These are phyloP conservation scores for Vitis amurensis DNA, from an alignment of 164 flowering plant genomes.

Conservation along the genomic window DNA sequence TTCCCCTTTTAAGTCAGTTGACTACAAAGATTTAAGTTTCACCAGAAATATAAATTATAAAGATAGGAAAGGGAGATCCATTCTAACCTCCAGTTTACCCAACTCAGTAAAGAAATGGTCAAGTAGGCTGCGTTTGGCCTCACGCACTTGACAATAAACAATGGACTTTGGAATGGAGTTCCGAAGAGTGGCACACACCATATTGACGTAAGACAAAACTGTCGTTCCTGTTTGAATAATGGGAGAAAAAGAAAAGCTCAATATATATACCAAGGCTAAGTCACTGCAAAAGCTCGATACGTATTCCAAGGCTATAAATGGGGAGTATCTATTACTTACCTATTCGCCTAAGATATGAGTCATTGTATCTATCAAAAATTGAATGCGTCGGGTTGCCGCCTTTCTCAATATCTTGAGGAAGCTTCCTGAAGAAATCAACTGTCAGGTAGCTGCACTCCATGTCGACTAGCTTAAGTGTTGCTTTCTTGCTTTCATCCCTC, in stretches of 20 bases:
- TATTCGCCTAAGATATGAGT: conserved; percentile 76
- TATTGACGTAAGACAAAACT: conserved; percentile 79
- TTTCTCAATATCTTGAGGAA: conserved; percentile 94
- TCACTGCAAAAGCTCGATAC: neutral
- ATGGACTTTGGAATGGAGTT: conserved; percentile 89
- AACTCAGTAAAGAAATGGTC: conserved; percentile 83
- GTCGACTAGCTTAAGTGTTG: conserved; percentile 82
- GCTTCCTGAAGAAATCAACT: conserved; percentile 95
- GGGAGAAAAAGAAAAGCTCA: neutral
- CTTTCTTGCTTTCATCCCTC: conserved; percentile 83
- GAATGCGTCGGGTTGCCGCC: conserved; percentile 96
- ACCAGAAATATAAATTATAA: neutral
- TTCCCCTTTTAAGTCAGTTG: neutral
- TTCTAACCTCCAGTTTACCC: conserved; percentile 72
- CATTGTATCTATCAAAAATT: conserved; percentile 90
- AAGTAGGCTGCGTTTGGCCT: conserved; percentile 85
- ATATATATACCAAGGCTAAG: neutral
- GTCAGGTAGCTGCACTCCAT: conserved; percentile 92
- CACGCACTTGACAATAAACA: conserved; percentile 78
- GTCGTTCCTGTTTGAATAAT: conserved; percentile 56
- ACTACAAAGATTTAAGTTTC: neutral
- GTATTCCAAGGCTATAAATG: neutral
- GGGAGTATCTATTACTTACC: conserved; percentile 38
- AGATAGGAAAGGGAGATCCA: neutral
- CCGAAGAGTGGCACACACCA: conserved; percentile 75